Conservation (phyloP, 305 asterid species). For the Solanum hybrid region DNA sequence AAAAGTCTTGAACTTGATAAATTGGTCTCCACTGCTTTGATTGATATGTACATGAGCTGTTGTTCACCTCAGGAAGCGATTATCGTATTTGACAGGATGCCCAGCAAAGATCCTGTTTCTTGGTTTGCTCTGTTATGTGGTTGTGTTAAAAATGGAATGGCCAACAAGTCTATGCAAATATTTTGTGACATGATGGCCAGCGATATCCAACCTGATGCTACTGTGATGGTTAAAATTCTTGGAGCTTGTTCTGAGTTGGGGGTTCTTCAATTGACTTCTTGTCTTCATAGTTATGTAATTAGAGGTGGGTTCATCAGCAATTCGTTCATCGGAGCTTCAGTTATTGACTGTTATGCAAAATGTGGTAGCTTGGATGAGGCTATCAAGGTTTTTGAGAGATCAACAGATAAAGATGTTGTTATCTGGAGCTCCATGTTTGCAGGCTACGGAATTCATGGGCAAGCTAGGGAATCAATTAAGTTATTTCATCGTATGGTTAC, state of each 20-base stretch:
- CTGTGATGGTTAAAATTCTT: slow-evolving; percentile 38
- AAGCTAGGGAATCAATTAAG: slow-evolving; percentile 44
- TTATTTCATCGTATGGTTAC: slow-evolving; percentile 39
- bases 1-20: slow-evolving; percentile 32
- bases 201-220: slow-evolving; percentile 30
- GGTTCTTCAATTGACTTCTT: slow-evolving; percentile 43
- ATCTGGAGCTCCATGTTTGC: slow-evolving; percentile 72
- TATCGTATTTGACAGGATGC: slow-evolving; percentile 37
- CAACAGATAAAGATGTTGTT: slow-evolving; percentile 39
- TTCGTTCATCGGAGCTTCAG: slow-evolving; percentile 43
- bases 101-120: slow-evolving; percentile 38
- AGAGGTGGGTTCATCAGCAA: slow-evolving; percentile 32
- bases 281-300: slow-evolving; percentile 44
- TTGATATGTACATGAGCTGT: slow-evolving; percentile 79
- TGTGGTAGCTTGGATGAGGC: slow-evolving; percentile 59
- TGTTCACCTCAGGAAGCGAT: slow-evolving; percentile 50
- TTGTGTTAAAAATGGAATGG: slow-evolving; percentile 40
- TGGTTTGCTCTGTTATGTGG: slow-evolving; percentile 55
- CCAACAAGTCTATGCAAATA: slow-evolving; percentile 26
- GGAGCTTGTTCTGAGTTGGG: slow-evolving; percentile 65
- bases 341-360: slow-evolving; percentile 64
- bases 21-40: slow-evolving; percentile 54
- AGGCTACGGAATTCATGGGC: slow-evolving; percentile 63
- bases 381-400: slow-evolving; percentile 25
- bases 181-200: slow-evolving; percentile 39